Conservation (phyloP, 2,329 filamentous ascomycete genomes). For the Colletotrichum brevisporum region DNA sequence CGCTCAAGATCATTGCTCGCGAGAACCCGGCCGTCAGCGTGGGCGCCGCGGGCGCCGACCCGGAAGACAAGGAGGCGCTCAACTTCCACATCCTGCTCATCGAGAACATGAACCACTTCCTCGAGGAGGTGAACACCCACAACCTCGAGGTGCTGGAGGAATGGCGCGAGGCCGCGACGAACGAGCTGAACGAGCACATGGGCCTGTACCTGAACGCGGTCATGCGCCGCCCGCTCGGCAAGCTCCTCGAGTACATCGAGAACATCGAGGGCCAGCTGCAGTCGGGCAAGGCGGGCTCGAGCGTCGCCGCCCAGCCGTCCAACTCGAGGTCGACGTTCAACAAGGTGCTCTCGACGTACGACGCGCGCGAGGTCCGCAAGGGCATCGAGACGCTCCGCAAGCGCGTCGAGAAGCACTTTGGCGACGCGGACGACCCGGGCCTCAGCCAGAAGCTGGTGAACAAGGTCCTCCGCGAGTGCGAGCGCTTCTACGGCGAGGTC, state of each 20-base stretch:
- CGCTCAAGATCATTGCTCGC: slow-evolving; percentile 91
- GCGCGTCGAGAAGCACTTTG: slow-evolving; percentile 97
- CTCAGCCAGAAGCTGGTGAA: slow-evolving; percentile 72
- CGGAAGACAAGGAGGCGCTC: slow-evolving; percentile 94
- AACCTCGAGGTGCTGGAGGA: slow-evolving; percentile 83
- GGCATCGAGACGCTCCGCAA: slow-evolving; percentile 92
- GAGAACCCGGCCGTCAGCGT: slow-evolving; percentile 71
- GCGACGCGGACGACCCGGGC: slow-evolving; percentile 83
- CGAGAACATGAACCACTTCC: slow-evolving; percentile 98
- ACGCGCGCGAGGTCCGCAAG: slow-evolving; percentile 87
- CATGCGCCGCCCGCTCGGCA: slow-evolving; percentile 89
- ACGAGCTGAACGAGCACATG: slow-evolving; percentile 90
- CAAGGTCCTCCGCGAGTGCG: slow-evolving; percentile 72
- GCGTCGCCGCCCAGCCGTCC: slow-evolving; percentile 83
- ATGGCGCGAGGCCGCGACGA: slow-evolving; percentile 83
- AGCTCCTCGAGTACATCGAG: slow-evolving; percentile 91
- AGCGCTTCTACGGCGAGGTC: slow-evolving; percentile 73
- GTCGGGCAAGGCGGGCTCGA: slow-evolving; percentile 69
- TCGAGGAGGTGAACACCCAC: slow-evolving; percentile 88
- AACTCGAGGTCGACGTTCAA: slow-evolving; percentile 88
- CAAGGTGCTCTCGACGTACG: slow-evolving; percentile 85
- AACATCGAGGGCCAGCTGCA: slow-evolving; percentile 83
- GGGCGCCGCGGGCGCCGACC: slow-evolving; percentile 62
- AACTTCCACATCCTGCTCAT: slow-evolving; percentile 98
- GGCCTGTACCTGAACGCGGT: slow-evolving; percentile 88